A percentile compares a stretch with the other conserved stretches of the same genome.
phyloP scores from a whole-genome alignment of 768 basidiomycete species.

The Mycena vitilis region DNA sequence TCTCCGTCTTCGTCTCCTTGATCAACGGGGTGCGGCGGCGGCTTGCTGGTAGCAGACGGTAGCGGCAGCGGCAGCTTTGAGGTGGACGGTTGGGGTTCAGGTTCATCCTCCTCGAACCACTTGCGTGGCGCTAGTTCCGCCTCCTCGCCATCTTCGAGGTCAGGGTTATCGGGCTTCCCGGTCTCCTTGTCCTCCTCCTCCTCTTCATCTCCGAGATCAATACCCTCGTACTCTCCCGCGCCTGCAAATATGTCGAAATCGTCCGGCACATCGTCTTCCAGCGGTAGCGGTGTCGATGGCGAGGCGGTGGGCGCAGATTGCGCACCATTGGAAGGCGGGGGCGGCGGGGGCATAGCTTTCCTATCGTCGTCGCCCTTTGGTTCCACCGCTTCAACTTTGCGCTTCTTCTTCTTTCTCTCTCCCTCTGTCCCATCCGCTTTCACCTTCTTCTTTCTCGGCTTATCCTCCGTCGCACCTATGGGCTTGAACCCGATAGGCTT shows the following conservation, averaged over 20 bases:
- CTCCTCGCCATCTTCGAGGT: conserved; percentile 32
- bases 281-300: conserved; percentile 40
- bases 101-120: conserved; percentile 63
- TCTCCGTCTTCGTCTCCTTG: conserved; percentile 48
- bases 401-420: conserved; percentile 72
- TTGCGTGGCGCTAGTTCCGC: conserved; percentile 39
- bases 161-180: conserved; percentile 25
- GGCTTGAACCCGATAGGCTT: conserved; percentile 78
- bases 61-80: conserved; percentile 31
- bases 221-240: conserved; percentile 84
- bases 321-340: conserved; percentile 6
- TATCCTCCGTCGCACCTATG: conserved; percentile 54
- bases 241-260: conserved; percentile 91
- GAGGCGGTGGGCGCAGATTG: conserved; percentile 28
- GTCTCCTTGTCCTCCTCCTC: conserved; percentile 53
- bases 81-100: conserved; percentile 23
- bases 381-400: conserved; percentile 52
- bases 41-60: conserved; percentile 22
- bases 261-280: conserved; percentile 53
- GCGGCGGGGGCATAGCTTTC: conserved; percentile 22
- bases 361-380: conserved; percentile 40
- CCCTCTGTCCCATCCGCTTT: conserved; percentile 52
- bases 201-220: conserved; percentile 66
- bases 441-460: conserved; percentile 65
- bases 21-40: conserved; percentile 27